phyloP scores from a whole-genome alignment of 2,329 filamentous ascomycete species.

The Penicillium sp. region DNA sequence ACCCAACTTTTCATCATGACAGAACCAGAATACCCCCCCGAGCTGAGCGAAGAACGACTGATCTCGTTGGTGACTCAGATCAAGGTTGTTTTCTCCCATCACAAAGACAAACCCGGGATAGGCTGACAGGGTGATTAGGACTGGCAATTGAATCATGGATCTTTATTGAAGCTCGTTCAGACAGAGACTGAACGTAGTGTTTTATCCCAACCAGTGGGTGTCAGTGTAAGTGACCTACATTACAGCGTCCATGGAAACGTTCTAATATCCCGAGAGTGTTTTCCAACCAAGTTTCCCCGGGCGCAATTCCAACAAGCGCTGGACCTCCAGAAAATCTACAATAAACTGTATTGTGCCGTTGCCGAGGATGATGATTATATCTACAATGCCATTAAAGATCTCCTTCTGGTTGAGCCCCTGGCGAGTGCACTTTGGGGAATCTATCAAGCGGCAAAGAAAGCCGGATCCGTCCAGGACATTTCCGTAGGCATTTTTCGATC shows the following conservation, averaged over 20 bases:
- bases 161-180: slow-evolving; percentile 37
- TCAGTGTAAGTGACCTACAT: slow-evolving; percentile 23
- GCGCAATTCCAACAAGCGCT: slow-evolving; percentile 44
- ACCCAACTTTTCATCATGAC: background rate
- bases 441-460: slow-evolving; percentile 30
- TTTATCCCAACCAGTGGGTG: slow-evolving; percentile 33
- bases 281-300: slow-evolving; percentile 38
- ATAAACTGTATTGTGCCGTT: slow-evolving; percentile 55
- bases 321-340: slow-evolving; percentile 60
- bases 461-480: slow-evolving; percentile 32
- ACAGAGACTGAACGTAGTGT: slow-evolving; percentile 28
- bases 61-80: slow-evolving; percentile 31
- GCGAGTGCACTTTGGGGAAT: slow-evolving; percentile 41
- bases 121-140: slow-evolving; percentile 27
- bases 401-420: slow-evolving; percentile 37
- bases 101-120: background rate
- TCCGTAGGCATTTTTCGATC: slow-evolving; percentile 44
- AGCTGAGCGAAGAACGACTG: slow-evolving; percentile 40
- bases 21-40: slow-evolving; percentile 19
- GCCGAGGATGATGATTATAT: slow-evolving; percentile 46
- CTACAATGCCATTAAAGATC: slow-evolving; percentile 27
- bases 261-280: slow-evolving; percentile 11
- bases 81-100: slow-evolving; percentile 6
- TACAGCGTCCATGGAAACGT: background rate
- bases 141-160: slow-evolving; percentile 45